These are phyloP conservation scores for Xylaria sp. DNA, from an alignment of 2,329 filamentous ascomycete species.

Conservation along the genomic window DNA sequence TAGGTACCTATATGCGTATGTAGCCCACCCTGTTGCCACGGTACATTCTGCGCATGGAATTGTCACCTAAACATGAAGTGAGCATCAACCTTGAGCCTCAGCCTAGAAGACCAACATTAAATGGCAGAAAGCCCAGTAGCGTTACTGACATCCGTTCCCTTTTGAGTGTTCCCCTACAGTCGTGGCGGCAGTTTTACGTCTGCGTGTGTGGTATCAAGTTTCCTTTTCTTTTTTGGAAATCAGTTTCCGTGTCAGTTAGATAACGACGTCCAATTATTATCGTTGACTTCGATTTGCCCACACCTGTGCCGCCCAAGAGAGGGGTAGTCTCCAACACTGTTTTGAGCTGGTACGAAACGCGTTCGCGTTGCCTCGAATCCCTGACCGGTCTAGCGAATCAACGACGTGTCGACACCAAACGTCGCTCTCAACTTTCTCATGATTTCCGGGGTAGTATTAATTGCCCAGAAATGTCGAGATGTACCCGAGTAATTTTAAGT, in stretches of 20 bases:
- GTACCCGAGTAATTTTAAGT: background rate
- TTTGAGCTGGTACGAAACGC: constrained; percentile 46
- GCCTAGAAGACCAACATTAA: background rate
- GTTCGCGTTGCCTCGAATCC: constrained; percentile 38
- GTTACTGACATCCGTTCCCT: constrained; percentile 8
- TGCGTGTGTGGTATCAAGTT: constrained; percentile 17
- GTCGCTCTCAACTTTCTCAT: constrained; percentile 25
- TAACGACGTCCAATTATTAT: constrained; percentile 39
- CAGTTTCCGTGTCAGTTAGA: constrained; percentile 20
- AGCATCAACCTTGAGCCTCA: constrained; percentile 13
- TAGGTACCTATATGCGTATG: background rate
- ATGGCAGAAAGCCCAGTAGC: background rate
- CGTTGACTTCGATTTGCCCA: constrained; percentile 35
- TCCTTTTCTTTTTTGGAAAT: constrained; percentile 4
- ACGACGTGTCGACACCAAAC: constrained; percentile 41
- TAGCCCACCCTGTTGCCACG: constrained; percentile 2
- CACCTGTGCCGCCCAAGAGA: constrained; percentile 33
- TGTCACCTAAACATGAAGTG: background rate
- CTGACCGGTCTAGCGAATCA: constrained; percentile 44
- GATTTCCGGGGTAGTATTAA: constrained; percentile 19
- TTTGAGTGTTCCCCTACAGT: constrained; percentile 6
- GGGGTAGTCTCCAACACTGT: constrained; percentile 43
- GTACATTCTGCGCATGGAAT: background rate
- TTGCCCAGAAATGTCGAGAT: constrained; percentile 10
- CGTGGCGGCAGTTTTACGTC: constrained; percentile 9